Conservation (phyloP, 2,329 filamentous ascomycete species). For the Curvularia sp. region DNA sequence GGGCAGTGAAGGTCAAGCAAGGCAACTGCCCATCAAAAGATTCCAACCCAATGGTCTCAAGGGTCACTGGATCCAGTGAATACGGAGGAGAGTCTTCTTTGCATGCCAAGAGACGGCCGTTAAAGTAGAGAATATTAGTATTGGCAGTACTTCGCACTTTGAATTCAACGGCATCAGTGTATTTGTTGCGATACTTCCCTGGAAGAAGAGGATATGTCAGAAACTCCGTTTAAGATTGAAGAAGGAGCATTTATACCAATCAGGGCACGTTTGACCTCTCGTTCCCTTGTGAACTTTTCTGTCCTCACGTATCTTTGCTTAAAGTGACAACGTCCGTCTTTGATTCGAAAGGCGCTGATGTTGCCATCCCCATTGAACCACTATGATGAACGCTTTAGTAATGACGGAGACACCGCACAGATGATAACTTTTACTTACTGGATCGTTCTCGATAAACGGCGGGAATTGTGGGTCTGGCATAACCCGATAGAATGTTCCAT, state of each 20-base stretch:
- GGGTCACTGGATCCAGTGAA: slow-evolving; percentile 22
- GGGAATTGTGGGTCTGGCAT: slow-evolving; percentile 33
- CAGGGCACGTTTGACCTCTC: slow-evolving; percentile 14
- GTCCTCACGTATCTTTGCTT: slow-evolving; percentile 44
- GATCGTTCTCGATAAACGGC: slow-evolving; percentile 22
- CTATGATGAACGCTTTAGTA: background rate
- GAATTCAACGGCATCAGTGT: background rate
- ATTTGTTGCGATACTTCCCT: slow-evolving; percentile 1
- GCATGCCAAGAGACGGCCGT: slow-evolving; percentile 1
- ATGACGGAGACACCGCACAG: background rate
- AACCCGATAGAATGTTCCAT: slow-evolving; percentile 30
- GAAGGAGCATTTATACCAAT: slow-evolving; percentile 6
- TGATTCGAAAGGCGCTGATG: slow-evolving; percentile 41
- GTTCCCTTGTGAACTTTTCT: slow-evolving; percentile 39
- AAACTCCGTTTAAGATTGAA: slow-evolving; percentile 14
- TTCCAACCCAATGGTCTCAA: slow-evolving; percentile 20
- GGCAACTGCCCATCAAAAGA: slow-evolving; percentile 20
- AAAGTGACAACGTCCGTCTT: slow-evolving; percentile 40
- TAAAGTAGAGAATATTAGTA: slow-evolving; percentile 13
- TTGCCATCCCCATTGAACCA: slow-evolving; percentile 40
- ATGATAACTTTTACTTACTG: slow-evolving; percentile 15
- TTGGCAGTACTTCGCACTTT: slow-evolving; percentile 10
- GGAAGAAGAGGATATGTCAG: slow-evolving; percentile 11
- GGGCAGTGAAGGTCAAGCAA: slow-evolving; percentile 29
- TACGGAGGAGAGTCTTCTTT: slow-evolving; percentile 29